Base-by-base conservation (phyloP, 139 green algal genomes). In the Auxenochlorella protothecoides region DNA sequence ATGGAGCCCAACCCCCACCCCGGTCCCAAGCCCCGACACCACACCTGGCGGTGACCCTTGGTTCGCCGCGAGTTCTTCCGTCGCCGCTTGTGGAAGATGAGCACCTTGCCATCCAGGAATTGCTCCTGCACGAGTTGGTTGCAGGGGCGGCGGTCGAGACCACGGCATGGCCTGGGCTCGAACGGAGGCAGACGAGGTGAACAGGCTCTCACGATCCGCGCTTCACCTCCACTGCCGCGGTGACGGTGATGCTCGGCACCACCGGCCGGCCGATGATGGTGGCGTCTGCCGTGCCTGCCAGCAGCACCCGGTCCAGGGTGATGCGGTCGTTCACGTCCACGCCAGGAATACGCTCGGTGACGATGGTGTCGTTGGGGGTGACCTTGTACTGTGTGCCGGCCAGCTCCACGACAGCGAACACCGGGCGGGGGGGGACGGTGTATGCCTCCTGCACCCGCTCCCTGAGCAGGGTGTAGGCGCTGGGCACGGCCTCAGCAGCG, bases 81-180 rank as follows among this genome's bases (percentile, higher is more conserved):
- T 7, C 90, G 74, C 69, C 89, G 85, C 76, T 96, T 96, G 68
- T 96, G 89, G 77, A 96, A 96, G 7, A 93, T 85, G 5, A 91
- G 78, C 65, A 92, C 85, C 72, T 92, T 94, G 60, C 78, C 90
- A 65, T 96, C 87, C 27, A 84, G 72, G 27, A 90, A 87, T 68
- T 92, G 85, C 76, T 93, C 86, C 78, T 87, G 74, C 73, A 75
- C 5, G 10, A 70, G 10, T 14, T 10, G 53, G 13, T 14, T 60
- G 54, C 15, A 10, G 59, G 13, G 59, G 15, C 62, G 53, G 59
- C 10, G 68, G 5, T 44, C 14, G 68, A 10, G 12, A 53, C 27
- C 15, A 75, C n/a, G 15, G 51, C 16, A 71, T 16, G n/a, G 66
- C 54, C 0, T 70, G 53, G 13, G 44, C 5, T 13, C 52, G 63